phyloP scores from a whole-genome alignment of 768 basidiomycete species.

The Suillus variegatus region DNA sequence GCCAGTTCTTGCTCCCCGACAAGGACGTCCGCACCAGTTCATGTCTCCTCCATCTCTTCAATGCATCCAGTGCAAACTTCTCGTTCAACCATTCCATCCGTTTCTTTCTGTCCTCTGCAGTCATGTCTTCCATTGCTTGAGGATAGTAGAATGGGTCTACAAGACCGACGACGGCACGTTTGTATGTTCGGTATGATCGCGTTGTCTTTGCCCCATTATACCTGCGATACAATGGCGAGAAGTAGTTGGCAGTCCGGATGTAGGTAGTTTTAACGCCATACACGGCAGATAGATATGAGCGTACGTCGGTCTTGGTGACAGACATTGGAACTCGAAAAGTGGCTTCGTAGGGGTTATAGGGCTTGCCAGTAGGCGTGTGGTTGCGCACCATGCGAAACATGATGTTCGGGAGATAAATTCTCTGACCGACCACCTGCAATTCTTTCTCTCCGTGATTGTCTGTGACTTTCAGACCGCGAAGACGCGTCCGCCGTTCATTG shows the following conservation, averaged over 20 bases:
- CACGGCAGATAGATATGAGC: conserved; percentile 79
- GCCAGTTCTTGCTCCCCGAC: conserved; percentile 38
- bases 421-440: conserved; percentile 69
- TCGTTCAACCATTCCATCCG: conserved; percentile 66
- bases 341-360: conserved; percentile 94
- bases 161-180: conserved; percentile 90
- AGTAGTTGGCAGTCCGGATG: conserved; percentile 93
- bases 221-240: conserved; percentile 50
- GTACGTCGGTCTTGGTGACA: conserved; percentile 90
- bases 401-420: conserved; percentile 88
- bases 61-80: conserved; percentile 48
- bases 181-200: conserved; percentile 63
- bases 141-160: conserved; percentile 95
- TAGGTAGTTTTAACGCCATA: conserved; percentile 91
- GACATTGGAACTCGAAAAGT: conserved; percentile 91
- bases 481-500: conserved; percentile 58
- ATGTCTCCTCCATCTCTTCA: conserved; percentile 33
- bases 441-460: conserved; percentile 42
- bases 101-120: conserved; percentile 47
- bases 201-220: conserved; percentile 29
- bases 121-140: conserved; percentile 77
- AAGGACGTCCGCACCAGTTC: conserved; percentile 38
- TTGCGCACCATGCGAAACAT: conserved; percentile 84
- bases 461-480: conserved; percentile 62
- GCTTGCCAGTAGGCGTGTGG: conserved; percentile 66